Conservation (phyloP, 805 yeast genomes). For the Wickerhamomyces subpelliculosus region DNA sequence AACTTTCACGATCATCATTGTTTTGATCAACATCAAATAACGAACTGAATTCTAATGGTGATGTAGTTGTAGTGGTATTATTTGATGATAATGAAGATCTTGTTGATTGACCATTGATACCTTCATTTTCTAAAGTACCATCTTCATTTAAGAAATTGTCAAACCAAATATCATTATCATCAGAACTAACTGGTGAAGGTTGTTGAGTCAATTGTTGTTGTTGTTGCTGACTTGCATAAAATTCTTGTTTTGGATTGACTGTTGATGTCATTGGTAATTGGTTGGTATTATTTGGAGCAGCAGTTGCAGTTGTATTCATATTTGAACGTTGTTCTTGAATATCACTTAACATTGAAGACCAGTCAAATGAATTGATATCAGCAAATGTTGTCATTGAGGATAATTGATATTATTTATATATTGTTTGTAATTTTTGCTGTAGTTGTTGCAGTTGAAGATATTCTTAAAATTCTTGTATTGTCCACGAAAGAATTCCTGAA, state of each 20-base stretch:
- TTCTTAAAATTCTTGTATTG: too few species aligned
- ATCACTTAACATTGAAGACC: conserved; percentile 16
- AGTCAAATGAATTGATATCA: conserved; percentile 18
- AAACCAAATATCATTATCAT: conserved; percentile 17
- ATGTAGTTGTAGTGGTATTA: conserved; percentile 12
- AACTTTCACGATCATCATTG: conserved; percentile 6
- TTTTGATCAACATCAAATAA: conserved; percentile 15
- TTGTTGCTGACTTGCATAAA: neutral
- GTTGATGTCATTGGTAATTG: conserved; percentile 1
- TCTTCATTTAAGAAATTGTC: conserved; percentile 13
- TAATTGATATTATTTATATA: neutral
- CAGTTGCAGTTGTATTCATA: conserved; percentile 3
- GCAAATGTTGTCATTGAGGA: conserved; percentile 14
- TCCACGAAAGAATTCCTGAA: neutral
- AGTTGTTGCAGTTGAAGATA: too few species aligned
- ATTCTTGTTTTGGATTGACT: neutral
- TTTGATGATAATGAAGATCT: neutral
- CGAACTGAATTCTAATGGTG: conserved; percentile 22
- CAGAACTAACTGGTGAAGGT: conserved; percentile 5
- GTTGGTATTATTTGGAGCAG: conserved; percentile 3
- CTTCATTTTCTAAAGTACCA: too few species aligned
- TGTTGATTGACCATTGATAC: too few species aligned
- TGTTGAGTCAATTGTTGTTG: too few species aligned
- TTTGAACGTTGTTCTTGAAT: conserved; percentile 7
- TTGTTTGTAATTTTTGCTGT: neutral